Evolutionary conservation across 495 filamentous ascomycete species (phyloP).

Genomic region (Neurospora terricola): DNA sequence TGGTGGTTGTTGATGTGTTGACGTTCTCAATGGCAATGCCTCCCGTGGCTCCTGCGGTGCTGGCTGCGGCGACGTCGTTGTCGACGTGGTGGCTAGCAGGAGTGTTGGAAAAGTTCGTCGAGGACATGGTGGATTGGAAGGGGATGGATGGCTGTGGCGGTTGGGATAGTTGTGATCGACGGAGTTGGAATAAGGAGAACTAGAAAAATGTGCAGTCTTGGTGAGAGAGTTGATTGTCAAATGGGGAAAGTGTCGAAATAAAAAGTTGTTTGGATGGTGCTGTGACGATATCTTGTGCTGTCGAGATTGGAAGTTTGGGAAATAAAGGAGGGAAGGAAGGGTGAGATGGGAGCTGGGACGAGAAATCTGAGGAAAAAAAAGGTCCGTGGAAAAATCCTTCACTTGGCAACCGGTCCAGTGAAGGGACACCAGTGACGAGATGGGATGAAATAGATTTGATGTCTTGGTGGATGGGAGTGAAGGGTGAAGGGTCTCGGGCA

Average conservation of each 20-base stretch:
- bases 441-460: neutral
- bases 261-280: neutral
- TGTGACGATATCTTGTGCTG: neutral
- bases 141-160: too few species aligned
- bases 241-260: neutral
- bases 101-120: neutral
- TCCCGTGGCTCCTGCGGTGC: too few species aligned
- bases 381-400: neutral
- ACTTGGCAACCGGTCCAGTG: neutral
- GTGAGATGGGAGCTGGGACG: neutral
- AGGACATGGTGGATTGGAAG: neutral
- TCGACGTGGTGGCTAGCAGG: neutral
- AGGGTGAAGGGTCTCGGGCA: too few species aligned
- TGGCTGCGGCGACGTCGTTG: too few species aligned
- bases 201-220: neutral
- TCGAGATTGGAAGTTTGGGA: neutral
- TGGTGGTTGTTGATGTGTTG: too few species aligned
- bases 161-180: too few species aligned
- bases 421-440: neutral
- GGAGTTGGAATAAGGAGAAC: too few species aligned
- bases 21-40: too few species aligned
- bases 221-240: neutral
- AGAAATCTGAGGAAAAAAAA: neutral
- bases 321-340: neutral
- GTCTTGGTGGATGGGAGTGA: too few species aligned